These are phyloP conservation scores for Quambalaria eucalypti DNA, from an alignment of 1,284 basidiomycete genomes.

Conservation along the genomic window DNA sequence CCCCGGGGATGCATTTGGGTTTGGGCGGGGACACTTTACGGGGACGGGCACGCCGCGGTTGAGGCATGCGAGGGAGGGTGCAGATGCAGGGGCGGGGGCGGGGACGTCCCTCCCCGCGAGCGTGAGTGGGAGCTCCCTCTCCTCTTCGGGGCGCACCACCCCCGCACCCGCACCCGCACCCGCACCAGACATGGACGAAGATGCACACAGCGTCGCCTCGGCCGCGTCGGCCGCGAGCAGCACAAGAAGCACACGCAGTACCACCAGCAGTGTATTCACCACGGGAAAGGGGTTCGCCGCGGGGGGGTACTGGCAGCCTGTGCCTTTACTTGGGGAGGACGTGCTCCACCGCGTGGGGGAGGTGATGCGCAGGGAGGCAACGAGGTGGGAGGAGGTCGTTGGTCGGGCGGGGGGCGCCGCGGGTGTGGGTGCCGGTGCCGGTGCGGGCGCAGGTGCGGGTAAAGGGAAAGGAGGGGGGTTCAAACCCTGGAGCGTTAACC, in stretches of 20 bases:
- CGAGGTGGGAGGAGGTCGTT: background rate
- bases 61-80: constrained; percentile 15
- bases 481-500: no score
- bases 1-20: constrained; percentile 50
- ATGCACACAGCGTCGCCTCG: constrained; percentile 1
- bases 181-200: background rate
- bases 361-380: constrained; percentile 9
- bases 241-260: no score
- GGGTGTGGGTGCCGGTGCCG: no score
- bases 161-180: background rate
- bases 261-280: constrained; percentile 23
- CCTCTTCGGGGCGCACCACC: background rate
- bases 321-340: constrained; percentile 27
- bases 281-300: constrained; percentile 30
- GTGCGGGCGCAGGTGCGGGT: no score
- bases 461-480: no score
- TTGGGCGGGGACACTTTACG: constrained; percentile 35
- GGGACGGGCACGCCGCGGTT: constrained; percentile 31
- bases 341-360: constrained; percentile 21
- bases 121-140: background rate
- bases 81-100: background rate
- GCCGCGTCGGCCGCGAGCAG: background rate
- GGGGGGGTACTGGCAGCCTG: constrained; percentile 30
- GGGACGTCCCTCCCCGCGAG: constrained; percentile 8
- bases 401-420: no score